Conservation (phyloP, 2,329 filamentous ascomycete genomes). For the Dothistroma septosporum region DNA sequence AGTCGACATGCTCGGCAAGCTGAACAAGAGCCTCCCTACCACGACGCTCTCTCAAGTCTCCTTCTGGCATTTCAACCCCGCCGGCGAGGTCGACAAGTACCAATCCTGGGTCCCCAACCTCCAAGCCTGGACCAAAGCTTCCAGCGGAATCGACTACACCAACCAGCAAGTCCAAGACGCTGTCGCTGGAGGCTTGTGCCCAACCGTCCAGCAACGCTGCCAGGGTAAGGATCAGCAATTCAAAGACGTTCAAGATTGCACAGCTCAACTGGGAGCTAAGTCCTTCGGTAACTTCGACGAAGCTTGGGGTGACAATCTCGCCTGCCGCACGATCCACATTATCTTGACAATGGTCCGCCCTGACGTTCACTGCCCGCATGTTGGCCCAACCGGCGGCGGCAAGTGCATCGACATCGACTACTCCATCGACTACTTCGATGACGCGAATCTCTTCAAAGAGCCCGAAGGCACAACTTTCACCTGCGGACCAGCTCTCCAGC, state of each 20-base stretch:
- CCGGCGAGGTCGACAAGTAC: constrained; percentile 42
- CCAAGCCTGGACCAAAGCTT: constrained; percentile 35
- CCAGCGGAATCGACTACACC: constrained; percentile 19
- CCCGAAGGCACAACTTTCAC: constrained; percentile 16
- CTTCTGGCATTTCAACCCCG: constrained; percentile 47
- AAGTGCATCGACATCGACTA: constrained; percentile 32
- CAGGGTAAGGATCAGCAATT: constrained; percentile 39
- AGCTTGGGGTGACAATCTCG: constrained; percentile 44
- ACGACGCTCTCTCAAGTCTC: constrained; percentile 32
- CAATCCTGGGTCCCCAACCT: constrained; percentile 46
- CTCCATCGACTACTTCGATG: constrained; percentile 28
- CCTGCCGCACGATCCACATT: constrained; percentile 42
- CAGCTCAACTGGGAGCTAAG: constrained; percentile 33
- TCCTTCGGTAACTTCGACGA: constrained; percentile 42
- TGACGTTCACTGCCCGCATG: constrained; percentile 31
- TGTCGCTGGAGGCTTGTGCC: constrained; percentile 36
- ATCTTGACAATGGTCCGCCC: constrained; percentile 34
- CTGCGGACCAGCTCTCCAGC: constrained; percentile 15
- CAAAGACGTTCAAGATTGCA: constrained; percentile 32
- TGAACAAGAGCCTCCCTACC: constrained; percentile 12
- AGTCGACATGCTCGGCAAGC: constrained; percentile 9
- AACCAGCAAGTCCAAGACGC: constrained; percentile 30
- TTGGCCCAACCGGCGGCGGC: constrained; percentile 30
- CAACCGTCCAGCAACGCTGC: constrained; percentile 36
- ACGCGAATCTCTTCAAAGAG: constrained; percentile 21